Percentiles rank a stretch among this genome's conserved stretches.
Conservation (phyloP, 371 early-diverging fungal genomes). For the Umbelopsis sp. region DNA sequence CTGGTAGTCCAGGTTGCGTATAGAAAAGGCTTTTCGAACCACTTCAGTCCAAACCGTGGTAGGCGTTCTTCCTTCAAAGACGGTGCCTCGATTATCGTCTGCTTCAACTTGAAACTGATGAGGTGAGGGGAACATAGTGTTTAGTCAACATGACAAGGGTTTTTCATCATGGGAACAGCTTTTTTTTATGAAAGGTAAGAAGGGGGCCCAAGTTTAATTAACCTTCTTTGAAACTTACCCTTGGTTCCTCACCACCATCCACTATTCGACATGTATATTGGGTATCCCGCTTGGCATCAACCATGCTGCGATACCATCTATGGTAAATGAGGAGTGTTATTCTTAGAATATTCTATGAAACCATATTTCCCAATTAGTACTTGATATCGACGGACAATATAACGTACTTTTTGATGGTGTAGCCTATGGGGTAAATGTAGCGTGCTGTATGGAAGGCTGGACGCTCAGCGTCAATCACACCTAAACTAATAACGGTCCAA, state of each 20-base stretch:
- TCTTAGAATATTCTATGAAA: not conserved
- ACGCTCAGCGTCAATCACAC: conserved; percentile 78
- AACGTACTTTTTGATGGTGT: conserved; percentile 61
- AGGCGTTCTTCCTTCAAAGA: conserved; percentile 54
- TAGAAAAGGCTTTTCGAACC: conserved; percentile 50
- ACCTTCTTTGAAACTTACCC: conserved; percentile 22
- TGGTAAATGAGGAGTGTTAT: not conserved
- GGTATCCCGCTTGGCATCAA: conserved; percentile 69
- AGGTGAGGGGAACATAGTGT: conserved; percentile 3
- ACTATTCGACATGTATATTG: conserved; percentile 81
- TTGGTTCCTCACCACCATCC: conserved; percentile 83
- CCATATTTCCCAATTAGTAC: not conserved
- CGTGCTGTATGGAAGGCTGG: conserved; percentile 88
- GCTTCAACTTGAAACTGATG: conserved; percentile 52
- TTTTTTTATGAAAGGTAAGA: not conserved
- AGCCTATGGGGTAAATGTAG: conserved; percentile 95
- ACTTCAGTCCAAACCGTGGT: conserved; percentile 58
- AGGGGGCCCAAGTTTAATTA: not conserved
- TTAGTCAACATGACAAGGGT: no score
- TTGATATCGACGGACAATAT: not conserved
- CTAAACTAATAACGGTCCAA: conserved; percentile 76
- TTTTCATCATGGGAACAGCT: not conserved
- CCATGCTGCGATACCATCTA: conserved; percentile 79
- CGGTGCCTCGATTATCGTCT: conserved; percentile 44
- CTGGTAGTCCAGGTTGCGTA: conserved; percentile 76